Evolutionary conservation across 257 asterid genomes (phyloP), one percentile per base, ranked within the genome.

Genomic region (Fraxinus quadrangulata): DNA sequence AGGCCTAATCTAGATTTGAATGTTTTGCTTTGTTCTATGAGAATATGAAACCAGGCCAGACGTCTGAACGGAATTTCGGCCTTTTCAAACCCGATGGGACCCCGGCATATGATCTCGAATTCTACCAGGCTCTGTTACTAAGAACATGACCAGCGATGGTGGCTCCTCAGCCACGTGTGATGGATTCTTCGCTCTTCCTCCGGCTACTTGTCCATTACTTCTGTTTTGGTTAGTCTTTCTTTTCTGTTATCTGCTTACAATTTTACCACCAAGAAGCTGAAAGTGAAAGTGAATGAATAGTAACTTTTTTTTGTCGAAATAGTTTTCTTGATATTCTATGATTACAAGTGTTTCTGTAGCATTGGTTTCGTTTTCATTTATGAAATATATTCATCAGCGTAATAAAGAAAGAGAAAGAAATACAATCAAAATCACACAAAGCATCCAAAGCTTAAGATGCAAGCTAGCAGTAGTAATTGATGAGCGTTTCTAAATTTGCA

Each of bases 11-110:
- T 63, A 37, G 89, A 92, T 71, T 65, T 93, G 86, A 87, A 93
- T 37, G 87, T 92, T 2, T 2, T 33, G 98, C 96, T 8, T 34
- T 93, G 81, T 93, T 92, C 74, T 90, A 93, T 67, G 98, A 93
- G 87, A 92, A 92, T 61, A 81, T 87, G 88, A 93, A 93, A 89
- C 90, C 96, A 39, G 97, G 97, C 9, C 98, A 97, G 9, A 76
- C 91, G 2, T 93, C 97, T 0, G 97, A 90, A 87, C 85, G 96
- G 81, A 91, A 93, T 39, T 90, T 89, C 70, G 96, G 97, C 36
- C 95, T 89, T 0, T 91, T 93, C 79, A 88, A 92, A 84, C 96
- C 98, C 11, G 96, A 93, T 14, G 91, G 92, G 2, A 83, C 95
- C 2, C 96, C 96, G 39, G 90, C 85, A 12, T 93, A 93, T 73